Evolutionary conservation across 768 basidiomycete species (phyloP), one percentile per base, ranked within the genome.

Genomic region (Mrakia frigida): DNA sequence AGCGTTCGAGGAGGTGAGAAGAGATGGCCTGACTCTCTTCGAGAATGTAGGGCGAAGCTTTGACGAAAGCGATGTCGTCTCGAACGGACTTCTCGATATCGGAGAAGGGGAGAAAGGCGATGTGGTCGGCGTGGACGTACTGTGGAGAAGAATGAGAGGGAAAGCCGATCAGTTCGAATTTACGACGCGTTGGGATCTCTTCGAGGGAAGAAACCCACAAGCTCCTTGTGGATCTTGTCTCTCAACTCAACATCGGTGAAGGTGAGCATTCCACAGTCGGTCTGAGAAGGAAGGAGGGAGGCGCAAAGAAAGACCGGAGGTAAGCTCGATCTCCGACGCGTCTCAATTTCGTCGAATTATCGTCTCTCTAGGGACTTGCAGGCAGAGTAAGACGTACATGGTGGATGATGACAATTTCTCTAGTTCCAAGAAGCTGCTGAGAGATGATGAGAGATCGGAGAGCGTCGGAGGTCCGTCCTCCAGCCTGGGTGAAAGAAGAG

Each of bases 71-170:
- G n/a, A 56, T 56, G n/a, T 56, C 56, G 28, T 56, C 56, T 13
- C 28, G 23, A 14, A 56, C 56, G 6, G 56, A 56, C 56, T 56
- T 25, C 56, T 56, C n/a, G 23, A 56, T 25, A 4, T 56, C 56
- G 5, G 56, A 11, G 28, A 56, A 56, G n/a, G 56, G 56, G 9
- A 56, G 56, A 25, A 56, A 56, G 56, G 56, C 56, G 25, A 56
- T 25, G 56, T 56, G 56, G n/a, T 56, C 56, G 56, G 56, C 56
- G n/a, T 56, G 56, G 56, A 56, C 56, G 56, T 56, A 25, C 56
- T 56, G 56, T 9, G 1, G 21, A 3, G 18, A 13, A 43, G 52
- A 56, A 28, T 25, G 56, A 56, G 56, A 28, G 3, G 3, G 56
- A 56, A 28, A 1, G 25, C 9, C 23, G 56, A n/a, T 56, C 56